Base-by-base conservation (phyloP, 169 alveolate species). In the Plasmodium yoelii region DNA sequence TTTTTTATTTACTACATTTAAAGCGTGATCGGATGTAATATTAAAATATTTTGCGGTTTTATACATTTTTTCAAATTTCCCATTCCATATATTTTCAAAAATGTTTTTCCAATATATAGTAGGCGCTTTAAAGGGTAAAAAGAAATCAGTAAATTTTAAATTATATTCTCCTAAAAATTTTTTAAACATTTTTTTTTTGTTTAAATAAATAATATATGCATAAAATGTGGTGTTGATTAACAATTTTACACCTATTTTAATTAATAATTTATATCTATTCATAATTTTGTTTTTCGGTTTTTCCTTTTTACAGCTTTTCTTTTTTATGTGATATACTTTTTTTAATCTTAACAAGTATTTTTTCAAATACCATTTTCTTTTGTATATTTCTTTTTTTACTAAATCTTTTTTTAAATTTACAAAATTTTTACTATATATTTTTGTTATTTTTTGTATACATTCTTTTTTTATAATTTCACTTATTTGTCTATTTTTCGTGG, bases 51-150 rank as follows among this genome's bases (percentile, higher is more conserved):
- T 80, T 22, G 82, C 70, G 7, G 90, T 65, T 55, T 80, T 53
- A 24, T 65, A 80, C 74, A 80, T 80, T 53, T 65, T 65, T 5
- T 71, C 56, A 49, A 53, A 49, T 59, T 65, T 80, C 9, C 70
- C 70, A 80, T 80, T 80, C 90, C 90, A 80, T 63, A 80, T 39
- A 80, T 80, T 80, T 55, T 80, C 90, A 80, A 80, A 80, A 80
- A 80, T 80, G n/a, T 28, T 49, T 53, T 80, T 80, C 90, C 90
- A 80, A 47, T 51, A 60, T 53, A 53, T 34, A 51, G 47, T 15
- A 47, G 39, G 24, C 15, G 90, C 90, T 80, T 69, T 63, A 80
- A 80, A 64, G 53, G 90, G 90, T 55, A 65, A 47, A 69, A 80
- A 80, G 44, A 80, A 80, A 60, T 80, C 90, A 67, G 15, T 57